Evolutionary conservation across 148 eudicot species (phyloP).

Genomic region (Rhododendron mucronatum): DNA sequence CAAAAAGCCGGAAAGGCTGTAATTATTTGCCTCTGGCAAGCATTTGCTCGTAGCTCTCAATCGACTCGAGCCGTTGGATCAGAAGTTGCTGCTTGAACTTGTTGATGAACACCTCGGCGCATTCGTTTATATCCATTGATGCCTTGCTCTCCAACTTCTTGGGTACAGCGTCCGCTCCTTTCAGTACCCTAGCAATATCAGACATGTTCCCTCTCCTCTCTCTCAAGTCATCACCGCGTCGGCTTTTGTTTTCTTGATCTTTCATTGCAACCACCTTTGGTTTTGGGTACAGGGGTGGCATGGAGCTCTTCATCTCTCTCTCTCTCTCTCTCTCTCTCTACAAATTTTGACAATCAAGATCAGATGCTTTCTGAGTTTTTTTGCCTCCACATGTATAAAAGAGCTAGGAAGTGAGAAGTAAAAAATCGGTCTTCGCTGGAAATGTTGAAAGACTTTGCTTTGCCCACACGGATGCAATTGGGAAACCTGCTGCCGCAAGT

Average conservation of each 20-base stretch:
- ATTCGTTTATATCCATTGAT: conserved; percentile 49
- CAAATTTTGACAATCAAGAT: not conserved
- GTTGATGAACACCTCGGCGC: conserved; percentile 74
- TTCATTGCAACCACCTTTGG: not conserved
- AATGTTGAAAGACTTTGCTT: not conserved
- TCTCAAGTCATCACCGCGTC: not conserved
- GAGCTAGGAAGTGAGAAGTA: not conserved
- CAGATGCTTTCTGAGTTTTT: not conserved
- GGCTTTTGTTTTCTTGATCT: not conserved
- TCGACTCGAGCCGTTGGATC: conserved; percentile 75
- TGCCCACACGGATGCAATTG: not conserved
- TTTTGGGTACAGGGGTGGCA: conserved; percentile 2
- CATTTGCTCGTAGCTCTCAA: conserved; percentile 66
- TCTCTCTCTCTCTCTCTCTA: not conserved
- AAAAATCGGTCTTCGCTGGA: not conserved
- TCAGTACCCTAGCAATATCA: not conserved
- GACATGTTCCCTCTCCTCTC: not conserved
- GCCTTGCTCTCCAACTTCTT: conserved; percentile 26
- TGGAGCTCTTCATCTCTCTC: conserved; percentile 4
- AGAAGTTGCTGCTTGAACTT: conserved; percentile 61
- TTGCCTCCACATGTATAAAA: not conserved
- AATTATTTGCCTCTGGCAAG: conserved; percentile 55
- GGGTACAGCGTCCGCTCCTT: not conserved
- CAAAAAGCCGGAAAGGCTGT: not conserved
- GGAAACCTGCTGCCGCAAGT: not conserved